Percentiles rank a stretch among this genome's conserved stretches.
These are phyloP conservation scores for Crithidia mellificae DNA, from an alignment of 208 protist genomes.

Conservation along the genomic window DNA sequence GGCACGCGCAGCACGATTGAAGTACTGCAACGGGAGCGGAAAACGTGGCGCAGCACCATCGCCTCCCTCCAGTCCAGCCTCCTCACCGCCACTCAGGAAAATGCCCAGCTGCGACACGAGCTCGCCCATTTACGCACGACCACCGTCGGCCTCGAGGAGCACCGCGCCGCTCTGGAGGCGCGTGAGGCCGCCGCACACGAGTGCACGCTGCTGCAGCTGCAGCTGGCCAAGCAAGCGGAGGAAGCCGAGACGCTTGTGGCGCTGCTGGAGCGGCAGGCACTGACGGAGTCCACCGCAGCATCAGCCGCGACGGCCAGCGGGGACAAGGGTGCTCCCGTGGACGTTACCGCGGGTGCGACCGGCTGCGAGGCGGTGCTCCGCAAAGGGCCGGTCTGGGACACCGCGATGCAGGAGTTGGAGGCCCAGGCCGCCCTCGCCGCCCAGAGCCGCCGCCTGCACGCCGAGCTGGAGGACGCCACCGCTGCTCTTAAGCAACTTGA, in stretches of 20 bases:
- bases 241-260: conserved; percentile 26
- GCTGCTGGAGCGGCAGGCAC: conserved; percentile 11
- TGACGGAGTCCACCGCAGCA: conserved; percentile 10
- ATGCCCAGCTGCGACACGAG: conserved; percentile 41
- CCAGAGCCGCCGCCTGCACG: conserved; percentile 20
- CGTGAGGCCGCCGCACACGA: conserved; percentile 39
- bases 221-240: conserved; percentile 34
- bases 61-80: conserved; percentile 33
- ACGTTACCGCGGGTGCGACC: neutral
- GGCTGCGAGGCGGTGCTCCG: conserved; percentile 6
- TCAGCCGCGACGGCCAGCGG: neutral
- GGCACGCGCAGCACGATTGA: conserved; percentile 26
- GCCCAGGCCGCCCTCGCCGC: conserved; percentile 29
- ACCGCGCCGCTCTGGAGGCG: conserved; percentile 32
- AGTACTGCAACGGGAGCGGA: conserved; percentile 44
- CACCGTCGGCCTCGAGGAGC: conserved; percentile 36
- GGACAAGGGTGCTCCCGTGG: neutral
- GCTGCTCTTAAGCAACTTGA: conserved; percentile 11
- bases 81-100: conserved; percentile 48
- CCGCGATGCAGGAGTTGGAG: conserved; percentile 31
- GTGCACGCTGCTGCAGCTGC: conserved; percentile 33
- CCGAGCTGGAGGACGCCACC: conserved; percentile 29
- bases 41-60: conserved; percentile 22
- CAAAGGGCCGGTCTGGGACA: conserved; percentile 29
- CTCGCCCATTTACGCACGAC: conserved; percentile 39